Evolutionary conservation across 352 stramenopile species (phyloP).

Genomic region (Phytopythium boreale): DNA sequence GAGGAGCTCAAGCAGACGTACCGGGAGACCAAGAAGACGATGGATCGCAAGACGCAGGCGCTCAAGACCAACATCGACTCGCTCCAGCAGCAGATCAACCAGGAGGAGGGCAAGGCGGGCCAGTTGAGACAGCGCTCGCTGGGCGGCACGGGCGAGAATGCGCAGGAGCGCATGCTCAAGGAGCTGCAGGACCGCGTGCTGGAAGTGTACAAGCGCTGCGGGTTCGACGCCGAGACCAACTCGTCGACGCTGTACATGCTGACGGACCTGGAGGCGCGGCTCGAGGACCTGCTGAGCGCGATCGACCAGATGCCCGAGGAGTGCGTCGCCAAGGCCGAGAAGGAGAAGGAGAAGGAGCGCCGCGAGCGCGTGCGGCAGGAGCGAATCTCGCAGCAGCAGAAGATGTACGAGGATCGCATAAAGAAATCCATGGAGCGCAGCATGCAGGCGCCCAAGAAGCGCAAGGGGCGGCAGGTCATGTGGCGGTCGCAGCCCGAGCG

Average conservation of each 20-base stretch:
- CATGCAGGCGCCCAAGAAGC: slow-evolving; percentile 92
- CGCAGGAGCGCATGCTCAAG: slow-evolving; percentile 87
- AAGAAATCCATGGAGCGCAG: slow-evolving; percentile 92
- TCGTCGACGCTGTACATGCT: slow-evolving; percentile 94
- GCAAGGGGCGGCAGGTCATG: slow-evolving; percentile 91
- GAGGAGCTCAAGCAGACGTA: slow-evolving; percentile 94
- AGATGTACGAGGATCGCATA: slow-evolving; percentile 93
- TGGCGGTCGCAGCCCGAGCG: slow-evolving; percentile 84
- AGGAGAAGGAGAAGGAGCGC: slow-evolving; percentile 94
- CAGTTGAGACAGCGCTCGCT: slow-evolving; percentile 66
- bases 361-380: slow-evolving; percentile 90
- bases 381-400: slow-evolving; percentile 90
- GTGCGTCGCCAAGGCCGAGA: slow-evolving; percentile 92
- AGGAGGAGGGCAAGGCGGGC: slow-evolving; percentile 83
- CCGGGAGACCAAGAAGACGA: slow-evolving; percentile 86
- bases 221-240: slow-evolving; percentile 91
- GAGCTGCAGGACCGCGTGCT: slow-evolving; percentile 87
- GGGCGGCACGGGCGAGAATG: slow-evolving; percentile 76
- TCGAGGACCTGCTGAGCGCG: slow-evolving; percentile 89
- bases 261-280: slow-evolving; percentile 86
- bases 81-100: slow-evolving; percentile 83
- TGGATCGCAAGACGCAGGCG: slow-evolving; percentile 84
- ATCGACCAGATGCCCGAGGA: slow-evolving; percentile 94
- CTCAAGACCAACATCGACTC: slow-evolving; percentile 90
- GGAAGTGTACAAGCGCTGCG: slow-evolving; percentile 91